Conservation (phyloP, 768 basidiomycete genomes). For the Lactifluus piperatus region DNA sequence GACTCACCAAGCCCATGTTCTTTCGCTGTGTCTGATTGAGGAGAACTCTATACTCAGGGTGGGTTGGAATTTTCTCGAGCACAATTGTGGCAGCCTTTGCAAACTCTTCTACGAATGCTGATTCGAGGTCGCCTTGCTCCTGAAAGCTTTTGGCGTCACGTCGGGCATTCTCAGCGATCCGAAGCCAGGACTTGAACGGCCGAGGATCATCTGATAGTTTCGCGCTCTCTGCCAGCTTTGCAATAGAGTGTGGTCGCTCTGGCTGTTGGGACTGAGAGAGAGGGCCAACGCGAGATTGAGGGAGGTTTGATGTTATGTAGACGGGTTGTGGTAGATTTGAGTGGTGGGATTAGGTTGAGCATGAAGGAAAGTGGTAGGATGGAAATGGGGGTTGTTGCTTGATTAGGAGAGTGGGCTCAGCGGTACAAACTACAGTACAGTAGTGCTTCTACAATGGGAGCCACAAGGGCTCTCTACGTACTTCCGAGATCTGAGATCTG, state of each 20-base stretch:
- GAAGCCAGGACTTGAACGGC: constrained; percentile 59
- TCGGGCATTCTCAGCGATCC: constrained; percentile 54
- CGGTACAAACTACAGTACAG: too few relatives aligned
- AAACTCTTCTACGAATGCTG: constrained; percentile 62
- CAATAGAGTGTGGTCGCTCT: constrained; percentile 42
- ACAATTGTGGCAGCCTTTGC: constrained; percentile 72
- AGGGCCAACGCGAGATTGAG: constrained; percentile 3
- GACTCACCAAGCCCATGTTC: constrained; percentile 62
- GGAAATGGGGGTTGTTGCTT: constrained; percentile 3
- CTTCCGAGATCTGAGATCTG: too few relatives aligned
- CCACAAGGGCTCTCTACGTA: too few relatives aligned
- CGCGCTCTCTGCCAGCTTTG: constrained; percentile 57
- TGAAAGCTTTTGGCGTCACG: constrained; percentile 27
- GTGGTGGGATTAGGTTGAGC: not conserved
- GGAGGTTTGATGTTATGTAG: not conserved
- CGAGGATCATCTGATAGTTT: constrained; percentile 45
- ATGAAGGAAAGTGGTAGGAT: constrained; percentile 3
- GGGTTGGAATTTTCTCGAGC: constrained; percentile 67
- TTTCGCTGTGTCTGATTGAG: constrained; percentile 51
- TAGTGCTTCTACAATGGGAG: too few relatives aligned
- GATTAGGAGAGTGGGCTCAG: too few relatives aligned
- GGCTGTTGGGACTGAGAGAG: not conserved
- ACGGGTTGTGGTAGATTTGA: constrained; percentile 10
- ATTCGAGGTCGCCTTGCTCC: constrained; percentile 50
- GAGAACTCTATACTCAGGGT: constrained; percentile 52